Percentiles rank a stretch among this genome's conserved stretches.
Conservation (phyloP, 129 eudicot species). For the Chrysanthemum seticuspe region DNA sequence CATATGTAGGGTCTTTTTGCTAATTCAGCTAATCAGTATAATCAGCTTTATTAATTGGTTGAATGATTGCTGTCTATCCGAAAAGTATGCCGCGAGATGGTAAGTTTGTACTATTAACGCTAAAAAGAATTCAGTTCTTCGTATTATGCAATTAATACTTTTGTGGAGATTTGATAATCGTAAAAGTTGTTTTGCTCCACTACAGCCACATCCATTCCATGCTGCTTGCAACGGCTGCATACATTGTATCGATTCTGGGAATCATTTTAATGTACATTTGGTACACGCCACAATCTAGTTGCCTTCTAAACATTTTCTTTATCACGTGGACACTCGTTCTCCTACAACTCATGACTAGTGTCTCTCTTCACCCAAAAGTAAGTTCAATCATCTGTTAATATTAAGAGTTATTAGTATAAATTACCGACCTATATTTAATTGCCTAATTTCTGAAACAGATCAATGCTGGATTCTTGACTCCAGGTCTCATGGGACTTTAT, state of each 20-base stretch:
- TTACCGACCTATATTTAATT: neutral
- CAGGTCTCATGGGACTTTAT: conserved; percentile 85
- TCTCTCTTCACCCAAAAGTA: conserved; percentile 74
- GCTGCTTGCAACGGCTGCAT: conserved; percentile 63
- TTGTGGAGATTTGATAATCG: neutral
- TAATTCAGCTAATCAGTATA: conserved; percentile 73
- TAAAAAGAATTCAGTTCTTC: neutral
- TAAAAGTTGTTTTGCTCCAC: conserved; percentile 14
- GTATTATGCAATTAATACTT: neutral
- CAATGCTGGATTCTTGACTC: conserved; percentile 67
- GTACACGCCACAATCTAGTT: conserved; percentile 75
- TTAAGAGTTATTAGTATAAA: no score
- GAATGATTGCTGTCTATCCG: conserved; percentile 68
- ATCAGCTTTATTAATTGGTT: conserved; percentile 80
- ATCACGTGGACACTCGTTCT: conserved; percentile 80
- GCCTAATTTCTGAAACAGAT: conserved; percentile 39
- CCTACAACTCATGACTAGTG: conserved; percentile 80
- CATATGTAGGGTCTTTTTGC: conserved; percentile 65
- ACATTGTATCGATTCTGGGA: conserved; percentile 60
- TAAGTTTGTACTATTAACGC: conserved; percentile 14
- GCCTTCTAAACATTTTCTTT: conserved; percentile 70
- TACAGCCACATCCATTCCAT: conserved; percentile 66
- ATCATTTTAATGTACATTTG: conserved; percentile 76
- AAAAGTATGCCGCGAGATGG: conserved; percentile 76
- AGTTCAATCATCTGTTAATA: conserved; percentile 4